Evolutionary conservation across 768 basidiomycete genomes (phyloP), one percentile per base, ranked within the genome.

Genomic region (Amyloporia xantha): DNA sequence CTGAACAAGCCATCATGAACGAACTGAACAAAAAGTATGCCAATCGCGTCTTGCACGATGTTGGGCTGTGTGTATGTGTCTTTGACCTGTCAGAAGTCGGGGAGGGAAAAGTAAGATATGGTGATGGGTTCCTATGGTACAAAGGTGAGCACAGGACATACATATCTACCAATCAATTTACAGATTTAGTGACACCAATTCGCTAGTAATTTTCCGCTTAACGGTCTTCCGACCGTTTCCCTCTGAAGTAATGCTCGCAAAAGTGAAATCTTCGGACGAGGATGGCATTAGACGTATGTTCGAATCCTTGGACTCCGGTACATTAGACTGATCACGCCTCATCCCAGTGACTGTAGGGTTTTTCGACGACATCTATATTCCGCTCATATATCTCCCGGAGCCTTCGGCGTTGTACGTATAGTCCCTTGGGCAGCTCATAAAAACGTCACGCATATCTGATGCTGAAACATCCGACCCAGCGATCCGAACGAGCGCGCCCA

Each of bases 1-100:
- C 81, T 35, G 84, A 87, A 41, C 80, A 86, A 41, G 90, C 92
- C 0, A 77, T 97, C 56, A 84, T 77, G 23, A 78, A 84, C 51
- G 89, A 92, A 59, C 73, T 98, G 55, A 94, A 98, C 73, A 89
- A 89, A 64, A 96, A 96, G 67, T 98, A 95, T 56, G 88, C 95
- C 4, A 97, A 98, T 64, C 79, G 86, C 47, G 81, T 94, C 40
- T 69, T 97, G 15, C 89, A 93, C 59, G 86, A 92, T 48, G 84
- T 95, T 49, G 95, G 95, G 1, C 77, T 99, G 20, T 94, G 91
- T 54, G 78, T 98, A 45, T 90, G 84, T 51, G 79, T 92, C 1
- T 96, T 92, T 53, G 95, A 98, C 64, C 68, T 99, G 35, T 70
- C 82, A 0, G 79, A 91, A 54, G 86, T 82, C 1, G 86, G 91